Evolutionary conservation across 768 basidiomycete genomes (phyloP).

Genomic region (Naganishia onofrii): DNA sequence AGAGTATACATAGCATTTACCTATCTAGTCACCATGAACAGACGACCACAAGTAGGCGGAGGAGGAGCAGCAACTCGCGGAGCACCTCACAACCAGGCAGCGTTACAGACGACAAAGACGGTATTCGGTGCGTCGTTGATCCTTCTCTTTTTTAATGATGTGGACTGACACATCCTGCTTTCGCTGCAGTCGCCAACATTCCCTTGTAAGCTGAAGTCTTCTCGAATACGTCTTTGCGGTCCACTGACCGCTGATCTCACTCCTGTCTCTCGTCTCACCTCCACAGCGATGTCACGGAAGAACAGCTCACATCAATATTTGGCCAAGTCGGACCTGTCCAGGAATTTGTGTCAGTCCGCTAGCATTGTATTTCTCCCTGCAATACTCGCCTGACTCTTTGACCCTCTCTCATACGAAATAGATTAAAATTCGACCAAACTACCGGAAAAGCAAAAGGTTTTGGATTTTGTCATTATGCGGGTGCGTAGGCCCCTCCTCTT

Average conservation of each 20-base stretch:
- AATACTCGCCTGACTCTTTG: not conserved
- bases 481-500: constrained; percentile 34
- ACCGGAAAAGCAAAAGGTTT: constrained; percentile 52
- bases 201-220: constrained; percentile 37
- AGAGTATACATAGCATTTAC: too few relatives aligned
- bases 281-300: constrained; percentile 51
- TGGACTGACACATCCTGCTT: not conserved
- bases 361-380: not conserved
- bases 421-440: constrained; percentile 51
- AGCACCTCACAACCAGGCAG: not conserved
- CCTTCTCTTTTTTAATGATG: too few relatives aligned
- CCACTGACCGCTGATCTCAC: not conserved
- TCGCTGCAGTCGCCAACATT: constrained; percentile 38
- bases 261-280: not conserved
- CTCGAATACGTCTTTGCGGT: too few relatives aligned
- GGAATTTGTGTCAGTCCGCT: constrained; percentile 46
- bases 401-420: constrained; percentile 4
- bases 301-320: constrained; percentile 50
- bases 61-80: not conserved
- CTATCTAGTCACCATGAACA: not conserved
- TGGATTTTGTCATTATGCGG: constrained; percentile 52
- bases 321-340: constrained; percentile 51
- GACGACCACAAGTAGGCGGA: not conserved
- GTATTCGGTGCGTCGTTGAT: not conserved
- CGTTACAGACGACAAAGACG: constrained; percentile 19